Conservation (phyloP, 2,329 filamentous ascomycete genomes). For the Fusarium fujikuroi region DNA sequence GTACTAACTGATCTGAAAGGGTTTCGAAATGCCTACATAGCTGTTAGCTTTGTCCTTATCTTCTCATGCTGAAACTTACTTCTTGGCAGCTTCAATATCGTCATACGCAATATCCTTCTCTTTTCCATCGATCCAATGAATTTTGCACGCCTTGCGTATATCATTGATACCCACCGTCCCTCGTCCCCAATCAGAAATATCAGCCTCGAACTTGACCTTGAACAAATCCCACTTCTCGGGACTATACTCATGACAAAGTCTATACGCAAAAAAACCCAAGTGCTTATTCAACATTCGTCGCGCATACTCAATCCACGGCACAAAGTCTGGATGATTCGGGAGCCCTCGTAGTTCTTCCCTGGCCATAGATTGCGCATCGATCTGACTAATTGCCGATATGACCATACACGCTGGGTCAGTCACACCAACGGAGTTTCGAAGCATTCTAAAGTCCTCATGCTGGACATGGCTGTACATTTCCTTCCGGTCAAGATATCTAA, state of each 20-base stretch:
- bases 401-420: slow-evolving; percentile 18
- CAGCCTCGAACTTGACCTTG: slow-evolving; percentile 40
- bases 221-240: slow-evolving; percentile 42
- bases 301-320: slow-evolving; percentile 24
- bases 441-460: not conserved
- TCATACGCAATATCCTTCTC: slow-evolving; percentile 25
- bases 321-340: not conserved
- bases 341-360: slow-evolving; percentile 28
- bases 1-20: not conserved
- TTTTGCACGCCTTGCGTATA: slow-evolving; percentile 24
- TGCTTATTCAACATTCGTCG: not conserved
- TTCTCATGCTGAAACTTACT: too few species aligned
- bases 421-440: fast-evolving
- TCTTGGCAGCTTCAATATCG: slow-evolving; percentile 37
- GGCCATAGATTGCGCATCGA: slow-evolving; percentile 17
- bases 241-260: slow-evolving; percentile 30
- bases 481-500: slow-evolving; percentile 5
- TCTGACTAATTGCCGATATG: not conserved
- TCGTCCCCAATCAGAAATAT: slow-evolving; percentile 42
- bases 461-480: not conserved
- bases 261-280: slow-evolving; percentile 32
- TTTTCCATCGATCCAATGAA: slow-evolving; percentile 40
- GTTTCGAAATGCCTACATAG: slow-evolving; percentile 9
- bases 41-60: not conserved
- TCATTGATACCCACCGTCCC: slow-evolving; percentile 9